These are phyloP conservation scores for Poronia punctata DNA, from an alignment of 495 filamentous ascomycete genomes.

Conservation along the genomic window DNA sequence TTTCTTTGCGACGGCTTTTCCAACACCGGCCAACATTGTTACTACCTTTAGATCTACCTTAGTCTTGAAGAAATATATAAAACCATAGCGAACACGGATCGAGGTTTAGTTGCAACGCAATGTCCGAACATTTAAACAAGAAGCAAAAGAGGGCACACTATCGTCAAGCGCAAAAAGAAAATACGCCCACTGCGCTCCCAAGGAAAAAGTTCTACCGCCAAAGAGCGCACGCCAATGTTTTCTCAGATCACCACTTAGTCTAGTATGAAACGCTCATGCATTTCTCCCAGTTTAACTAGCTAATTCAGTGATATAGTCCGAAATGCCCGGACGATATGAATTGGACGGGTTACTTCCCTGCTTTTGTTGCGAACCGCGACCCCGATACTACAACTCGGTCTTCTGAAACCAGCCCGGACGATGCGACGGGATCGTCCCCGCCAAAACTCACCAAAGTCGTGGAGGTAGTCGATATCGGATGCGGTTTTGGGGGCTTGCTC, in stretches of 20 bases:
- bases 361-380: slow-evolving; percentile 39
- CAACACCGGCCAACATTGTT: too few species aligned
- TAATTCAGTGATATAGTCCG: slow-evolving; percentile 52
- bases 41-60: too few species aligned
- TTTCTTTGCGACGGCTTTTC: not conserved
- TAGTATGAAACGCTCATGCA: slow-evolving; percentile 58
- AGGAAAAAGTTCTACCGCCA: slow-evolving; percentile 95
- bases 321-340: slow-evolving; percentile 76
- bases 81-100: too few species aligned
- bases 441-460: slow-evolving; percentile 57
- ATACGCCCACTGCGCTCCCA: slow-evolving; percentile 49
- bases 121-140: slow-evolving; percentile 54
- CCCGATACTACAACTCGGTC: slow-evolving; percentile 4
- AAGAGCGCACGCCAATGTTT: slow-evolving; percentile 93
- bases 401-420: slow-evolving; percentile 5
- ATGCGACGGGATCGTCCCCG: slow-evolving; percentile 14
- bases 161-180: slow-evolving; percentile 41
- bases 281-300: not conserved
- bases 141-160: slow-evolving; percentile 70
- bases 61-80: too few species aligned
- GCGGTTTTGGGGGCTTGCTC: slow-evolving; percentile 87
- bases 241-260: slow-evolving; percentile 80
- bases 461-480: slow-evolving; percentile 95
- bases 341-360: slow-evolving; percentile 81
- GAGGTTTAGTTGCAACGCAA: slow-evolving; percentile 14